A percentile compares a stretch with the other conserved stretches of the same genome.
phyloP scores from a whole-genome alignment of 1,284 basidiomycete genomes.

The Sparassis latifolia region DNA sequence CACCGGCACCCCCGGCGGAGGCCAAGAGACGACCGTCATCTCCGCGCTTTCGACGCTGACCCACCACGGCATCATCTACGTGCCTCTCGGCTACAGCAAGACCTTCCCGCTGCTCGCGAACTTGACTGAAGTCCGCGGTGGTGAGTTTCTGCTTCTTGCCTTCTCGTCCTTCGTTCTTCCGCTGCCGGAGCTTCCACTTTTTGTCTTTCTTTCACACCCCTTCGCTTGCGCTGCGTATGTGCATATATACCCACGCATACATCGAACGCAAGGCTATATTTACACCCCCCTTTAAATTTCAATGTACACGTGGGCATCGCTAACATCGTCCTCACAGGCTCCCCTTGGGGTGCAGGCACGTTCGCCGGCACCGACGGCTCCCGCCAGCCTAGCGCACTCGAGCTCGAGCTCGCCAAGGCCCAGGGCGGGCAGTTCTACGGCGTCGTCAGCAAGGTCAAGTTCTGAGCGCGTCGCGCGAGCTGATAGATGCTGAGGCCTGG shows the following conservation, averaged over 20 bases:
- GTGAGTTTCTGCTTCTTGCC: constrained; percentile 30
- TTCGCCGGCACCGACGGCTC: constrained; percentile 59
- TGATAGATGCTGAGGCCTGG: no score
- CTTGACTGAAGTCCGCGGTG: constrained; percentile 64
- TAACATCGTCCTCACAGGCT: constrained; percentile 32
- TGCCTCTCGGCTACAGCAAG: constrained; percentile 73
- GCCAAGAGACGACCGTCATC: constrained; percentile 67
- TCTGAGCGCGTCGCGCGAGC: constrained; percentile 10
- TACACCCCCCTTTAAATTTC: neutral
- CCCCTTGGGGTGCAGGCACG: constrained; percentile 73
- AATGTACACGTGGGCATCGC: neutral
- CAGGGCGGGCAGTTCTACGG: constrained; percentile 63
- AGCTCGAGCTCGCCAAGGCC: constrained; percentile 57
- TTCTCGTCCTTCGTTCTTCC: neutral
- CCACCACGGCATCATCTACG: constrained; percentile 78
- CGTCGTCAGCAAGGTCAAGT: constrained; percentile 36
- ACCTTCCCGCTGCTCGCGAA: constrained; percentile 52
- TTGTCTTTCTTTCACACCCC: no score
- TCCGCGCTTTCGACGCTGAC: constrained; percentile 66
- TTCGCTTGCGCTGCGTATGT: no score
- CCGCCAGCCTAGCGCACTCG: constrained; percentile 54
- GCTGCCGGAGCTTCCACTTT: no score
- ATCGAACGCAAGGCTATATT: no score
- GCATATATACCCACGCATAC: neutral
- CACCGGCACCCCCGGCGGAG: constrained; percentile 61